Evolutionary conservation across 2,329 filamentous ascomycete species (phyloP).

Genomic region (Pseudocercospora macadamiae): DNA sequence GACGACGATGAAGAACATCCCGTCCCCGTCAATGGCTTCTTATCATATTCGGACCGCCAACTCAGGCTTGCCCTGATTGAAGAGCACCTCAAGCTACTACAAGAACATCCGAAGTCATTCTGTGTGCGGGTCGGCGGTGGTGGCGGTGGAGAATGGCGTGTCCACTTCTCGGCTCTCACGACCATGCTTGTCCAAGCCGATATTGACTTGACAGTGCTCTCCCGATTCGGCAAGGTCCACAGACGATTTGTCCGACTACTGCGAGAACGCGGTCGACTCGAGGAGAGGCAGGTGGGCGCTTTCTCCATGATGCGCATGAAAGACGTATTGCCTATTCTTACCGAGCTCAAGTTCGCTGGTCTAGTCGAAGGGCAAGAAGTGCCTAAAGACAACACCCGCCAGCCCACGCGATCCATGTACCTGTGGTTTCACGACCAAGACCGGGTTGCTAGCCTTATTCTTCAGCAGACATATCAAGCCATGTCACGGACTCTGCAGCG

Average conservation of each 20-base stretch:
- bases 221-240: conserved; percentile 74
- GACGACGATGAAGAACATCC: conserved; percentile 35
- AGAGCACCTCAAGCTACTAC: conserved; percentile 72
- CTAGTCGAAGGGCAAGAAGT: conserved; percentile 93
- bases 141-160: conserved; percentile 73
- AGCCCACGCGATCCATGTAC: conserved; percentile 82
- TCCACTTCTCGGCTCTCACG: conserved; percentile 78
- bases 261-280: conserved; percentile 84
- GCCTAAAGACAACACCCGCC: conserved; percentile 80
- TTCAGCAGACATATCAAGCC: conserved; percentile 84
- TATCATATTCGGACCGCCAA: conserved; percentile 41
- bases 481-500: conserved; percentile 86
- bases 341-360: conserved; percentile 81
- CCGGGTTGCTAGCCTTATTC: conserved; percentile 67
- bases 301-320: conserved; percentile 82
- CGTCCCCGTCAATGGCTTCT: conserved; percentile 28
- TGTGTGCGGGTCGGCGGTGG: conserved; percentile 68
- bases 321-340: conserved; percentile 82
- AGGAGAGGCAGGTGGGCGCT: conserved; percentile 84
- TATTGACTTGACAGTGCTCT: conserved; percentile 78
- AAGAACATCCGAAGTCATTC: conserved; percentile 70
- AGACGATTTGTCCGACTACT: conserved; percentile 85
- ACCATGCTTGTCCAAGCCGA: conserved; percentile 73
- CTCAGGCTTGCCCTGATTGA: conserved; percentile 62
- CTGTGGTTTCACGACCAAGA: conserved; percentile 89